These are phyloP conservation scores for Cryptococcus depauperatus DNA, from an alignment of 1,284 basidiomycete species.

Conservation along the genomic window DNA sequence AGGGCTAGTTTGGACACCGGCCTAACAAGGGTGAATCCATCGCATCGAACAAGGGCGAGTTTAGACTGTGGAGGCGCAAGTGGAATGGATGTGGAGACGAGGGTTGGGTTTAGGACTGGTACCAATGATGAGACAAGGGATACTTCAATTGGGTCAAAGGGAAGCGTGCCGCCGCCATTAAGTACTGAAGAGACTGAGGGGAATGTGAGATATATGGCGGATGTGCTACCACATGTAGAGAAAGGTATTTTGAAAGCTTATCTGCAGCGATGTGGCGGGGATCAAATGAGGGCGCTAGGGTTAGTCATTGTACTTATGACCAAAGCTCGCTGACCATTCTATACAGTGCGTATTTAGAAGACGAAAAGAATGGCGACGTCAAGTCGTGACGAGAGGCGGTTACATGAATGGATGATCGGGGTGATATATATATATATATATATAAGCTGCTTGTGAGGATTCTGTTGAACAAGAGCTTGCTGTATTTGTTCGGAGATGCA, in stretches of 20 bases:
- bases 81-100: neutral
- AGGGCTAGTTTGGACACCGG: conserved; percentile 1
- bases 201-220: conserved; percentile 57
- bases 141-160: no score
- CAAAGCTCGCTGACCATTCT: neutral
- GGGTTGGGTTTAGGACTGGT: no score
- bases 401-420: neutral
- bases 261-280: conserved; percentile 55
- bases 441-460: no score
- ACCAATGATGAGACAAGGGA: no score
- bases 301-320: conserved; percentile 17
- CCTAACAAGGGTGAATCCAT: conserved; percentile 14
- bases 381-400: neutral
- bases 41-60: conserved; percentile 25
- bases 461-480: no score
- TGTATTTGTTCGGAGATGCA: no score
- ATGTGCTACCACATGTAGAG: conserved; percentile 69
- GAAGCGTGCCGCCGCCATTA: no score
- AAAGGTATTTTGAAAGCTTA: conserved; percentile 61
- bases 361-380: conserved; percentile 67
- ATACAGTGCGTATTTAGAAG: conserved; percentile 68
- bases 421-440: neutral
- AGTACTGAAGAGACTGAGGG: no score
- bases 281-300: conserved; percentile 71
- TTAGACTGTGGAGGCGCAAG: conserved; percentile 8